Percentiles rank a stretch among this genome's conserved stretches.
phyloP scores from a whole-genome alignment of 148 eudicot genomes.

The Rheum nobile region DNA sequence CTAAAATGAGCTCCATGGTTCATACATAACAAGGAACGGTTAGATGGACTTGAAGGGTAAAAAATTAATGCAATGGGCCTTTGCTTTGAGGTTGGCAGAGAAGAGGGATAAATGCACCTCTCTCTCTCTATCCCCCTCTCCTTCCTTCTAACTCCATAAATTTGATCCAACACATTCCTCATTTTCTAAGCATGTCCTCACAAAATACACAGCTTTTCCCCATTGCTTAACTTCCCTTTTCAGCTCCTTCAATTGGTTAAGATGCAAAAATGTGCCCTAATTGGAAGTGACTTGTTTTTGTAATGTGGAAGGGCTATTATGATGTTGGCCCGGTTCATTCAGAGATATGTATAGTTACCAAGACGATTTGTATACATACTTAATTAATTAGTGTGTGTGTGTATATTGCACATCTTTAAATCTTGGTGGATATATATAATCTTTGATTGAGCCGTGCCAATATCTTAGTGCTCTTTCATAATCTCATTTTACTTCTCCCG shows the following conservation, averaged over 20 bases:
- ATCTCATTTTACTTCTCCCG: neutral
- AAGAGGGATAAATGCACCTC: neutral
- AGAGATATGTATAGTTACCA: neutral
- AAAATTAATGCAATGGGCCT: neutral
- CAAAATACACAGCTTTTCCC: neutral
- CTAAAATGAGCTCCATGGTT: too few species aligned
- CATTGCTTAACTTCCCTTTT: too few species aligned
- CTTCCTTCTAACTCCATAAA: neutral
- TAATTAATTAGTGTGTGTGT: neutral
- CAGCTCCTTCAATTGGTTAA: neutral
- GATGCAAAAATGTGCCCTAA: neutral
- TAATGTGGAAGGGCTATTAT: neutral
- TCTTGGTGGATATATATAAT: neutral
- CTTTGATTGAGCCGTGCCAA: constrained; percentile 48
- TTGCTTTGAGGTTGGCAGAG: neutral
- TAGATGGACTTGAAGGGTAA: neutral
- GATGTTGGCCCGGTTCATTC: constrained; percentile 5
- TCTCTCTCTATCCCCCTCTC: too few species aligned
- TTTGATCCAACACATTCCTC: neutral
- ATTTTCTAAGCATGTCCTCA: neutral
- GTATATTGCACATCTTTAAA: neutral
- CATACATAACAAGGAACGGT: too few species aligned
- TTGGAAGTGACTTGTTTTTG: neutral
- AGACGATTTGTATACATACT: neutral
- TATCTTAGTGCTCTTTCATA: constrained; percentile 35